These are phyloP conservation scores for Neodidymelliopsis sp. DNA, from an alignment of 2,329 filamentous ascomycete genomes.

Conservation along the genomic window DNA sequence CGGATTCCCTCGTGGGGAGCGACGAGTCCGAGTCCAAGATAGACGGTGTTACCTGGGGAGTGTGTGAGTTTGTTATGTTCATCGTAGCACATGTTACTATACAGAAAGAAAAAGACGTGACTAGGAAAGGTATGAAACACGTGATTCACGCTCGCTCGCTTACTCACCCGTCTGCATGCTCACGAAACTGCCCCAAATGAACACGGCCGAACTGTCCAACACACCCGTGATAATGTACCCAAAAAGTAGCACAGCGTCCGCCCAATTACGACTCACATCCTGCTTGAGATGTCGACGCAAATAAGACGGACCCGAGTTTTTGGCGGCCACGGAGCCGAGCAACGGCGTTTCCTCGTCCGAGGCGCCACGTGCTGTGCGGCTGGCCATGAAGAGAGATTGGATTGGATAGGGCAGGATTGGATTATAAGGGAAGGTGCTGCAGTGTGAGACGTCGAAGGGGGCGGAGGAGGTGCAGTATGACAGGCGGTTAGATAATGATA, in stretches of 20 bases:
- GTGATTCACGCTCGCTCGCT: constrained; percentile 1
- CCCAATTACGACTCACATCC: constrained; percentile 68
- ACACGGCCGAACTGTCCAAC: constrained; percentile 77
- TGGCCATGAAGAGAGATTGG: too few relatives aligned
- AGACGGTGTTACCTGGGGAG: constrained; percentile 73
- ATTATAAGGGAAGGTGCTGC: constrained; percentile 9
- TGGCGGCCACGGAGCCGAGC: constrained; percentile 36
- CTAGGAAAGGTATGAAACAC: constrained; percentile 2
- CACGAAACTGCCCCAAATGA: constrained; percentile 81
- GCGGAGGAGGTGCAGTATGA: constrained; percentile 9
- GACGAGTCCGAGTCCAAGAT: constrained; percentile 76
- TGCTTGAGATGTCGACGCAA: constrained; percentile 46
- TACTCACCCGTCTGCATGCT: constrained; percentile 79
- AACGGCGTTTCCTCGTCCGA: constrained; percentile 46
- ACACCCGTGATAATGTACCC: constrained; percentile 82
- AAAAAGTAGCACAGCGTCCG: constrained; percentile 72
- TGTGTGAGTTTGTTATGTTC: too few relatives aligned
- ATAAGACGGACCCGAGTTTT: constrained; percentile 27
- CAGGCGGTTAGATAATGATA: constrained; percentile 13
- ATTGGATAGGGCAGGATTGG: too few relatives aligned
- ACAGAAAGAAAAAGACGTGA: background rate
- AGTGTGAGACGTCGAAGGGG: constrained; percentile 5
- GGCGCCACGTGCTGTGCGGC: constrained; percentile 7
- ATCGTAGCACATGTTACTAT: constrained; percentile 26
- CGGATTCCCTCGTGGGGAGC: constrained; percentile 61